phyloP scores from a whole-genome alignment of 805 yeast species.

The Candida nitratophila region DNA sequence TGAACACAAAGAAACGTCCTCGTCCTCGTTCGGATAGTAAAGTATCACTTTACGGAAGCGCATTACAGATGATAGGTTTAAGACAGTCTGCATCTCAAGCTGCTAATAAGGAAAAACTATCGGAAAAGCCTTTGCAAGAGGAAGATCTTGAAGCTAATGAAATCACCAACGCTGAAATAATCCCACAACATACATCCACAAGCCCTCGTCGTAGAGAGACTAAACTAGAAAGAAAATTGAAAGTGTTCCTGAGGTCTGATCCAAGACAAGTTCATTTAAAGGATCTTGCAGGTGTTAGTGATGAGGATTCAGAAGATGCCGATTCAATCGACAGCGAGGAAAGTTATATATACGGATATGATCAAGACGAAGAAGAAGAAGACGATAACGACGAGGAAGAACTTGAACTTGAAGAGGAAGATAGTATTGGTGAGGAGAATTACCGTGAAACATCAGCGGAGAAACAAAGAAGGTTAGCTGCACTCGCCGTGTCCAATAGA shows the following conservation, averaged over 20 bases:
- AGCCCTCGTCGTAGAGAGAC: constrained; percentile 2
- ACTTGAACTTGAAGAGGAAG: constrained; percentile 9
- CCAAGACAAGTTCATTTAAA: constrained; percentile 12
- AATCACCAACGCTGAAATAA: constrained; percentile 11
- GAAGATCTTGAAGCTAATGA: constrained; percentile 16
- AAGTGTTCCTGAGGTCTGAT: constrained; percentile 17
- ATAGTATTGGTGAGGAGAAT: no score
- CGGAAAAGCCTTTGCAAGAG: constrained; percentile 2
- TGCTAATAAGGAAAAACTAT: not conserved
- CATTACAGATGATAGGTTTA: constrained; percentile 21
- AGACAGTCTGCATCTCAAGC: constrained; percentile 4
- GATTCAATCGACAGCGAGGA: constrained; percentile 7
- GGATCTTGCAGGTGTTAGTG: constrained; percentile 1
- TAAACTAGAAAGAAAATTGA: constrained; percentile 20
- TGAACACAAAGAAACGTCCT: constrained; percentile 38
- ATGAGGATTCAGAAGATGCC: constrained; percentile 10
- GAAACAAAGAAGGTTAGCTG: constrained; percentile 23
- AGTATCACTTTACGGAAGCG: constrained; percentile 5
- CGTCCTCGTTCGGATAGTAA: not conserved
- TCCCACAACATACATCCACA: constrained; percentile 10
- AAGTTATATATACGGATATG: constrained; percentile 9
- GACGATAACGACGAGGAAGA: constrained; percentile 14
- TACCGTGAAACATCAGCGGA: constrained; percentile 11
- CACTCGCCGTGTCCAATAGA: constrained; percentile 19
- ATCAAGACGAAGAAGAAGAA: constrained; percentile 17